Conservation (phyloP, 345 rosid genomes). For the Sisymbrium altissimum region DNA sequence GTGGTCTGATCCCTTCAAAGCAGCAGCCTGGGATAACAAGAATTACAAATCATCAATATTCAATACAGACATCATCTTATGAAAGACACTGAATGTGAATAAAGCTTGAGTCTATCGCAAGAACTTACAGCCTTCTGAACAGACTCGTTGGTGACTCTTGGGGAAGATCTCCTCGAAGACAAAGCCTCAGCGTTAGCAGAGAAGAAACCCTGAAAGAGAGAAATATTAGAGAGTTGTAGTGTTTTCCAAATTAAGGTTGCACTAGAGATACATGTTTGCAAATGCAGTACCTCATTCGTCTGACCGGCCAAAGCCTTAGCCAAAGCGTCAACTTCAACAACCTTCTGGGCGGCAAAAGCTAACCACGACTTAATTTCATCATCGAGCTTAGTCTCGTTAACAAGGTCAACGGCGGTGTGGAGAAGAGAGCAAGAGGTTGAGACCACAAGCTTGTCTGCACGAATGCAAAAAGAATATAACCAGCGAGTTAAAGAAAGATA, state of each 20-base stretch:
- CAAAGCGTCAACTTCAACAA: slow-evolving; percentile 88
- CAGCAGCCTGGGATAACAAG: slow-evolving; percentile 75
- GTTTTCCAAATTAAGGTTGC: background rate
- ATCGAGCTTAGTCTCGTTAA: slow-evolving; percentile 86
- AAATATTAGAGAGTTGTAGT: slow-evolving; percentile 2
- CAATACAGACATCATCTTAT: background rate
- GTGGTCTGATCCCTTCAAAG: slow-evolving; percentile 85
- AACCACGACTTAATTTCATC: slow-evolving; percentile 90
- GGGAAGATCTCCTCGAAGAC: slow-evolving; percentile 88
- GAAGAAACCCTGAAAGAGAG: slow-evolving; percentile 59
- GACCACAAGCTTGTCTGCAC: slow-evolving; percentile 84
- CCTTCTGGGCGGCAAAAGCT: slow-evolving; percentile 96
- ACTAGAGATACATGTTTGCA: background rate
- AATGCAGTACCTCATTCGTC: slow-evolving; percentile 65
- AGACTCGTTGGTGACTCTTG: slow-evolving; percentile 84
- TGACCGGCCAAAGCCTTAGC: slow-evolving; percentile 89
- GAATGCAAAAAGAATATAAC: slow-evolving; percentile 2
- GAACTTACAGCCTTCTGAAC: slow-evolving; percentile 92
- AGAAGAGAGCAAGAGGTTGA: slow-evolving; percentile 97
- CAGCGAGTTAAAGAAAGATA: background rate
- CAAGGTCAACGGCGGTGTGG: slow-evolving; percentile 93
- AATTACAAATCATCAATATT: background rate
- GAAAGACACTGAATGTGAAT: background rate
- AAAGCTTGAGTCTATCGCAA: slow-evolving; percentile 1
- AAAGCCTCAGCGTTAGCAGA: slow-evolving; percentile 75